Base-by-base conservation (phyloP, 176 grass and related monocot genomes). In the Puya raimondii region DNA sequence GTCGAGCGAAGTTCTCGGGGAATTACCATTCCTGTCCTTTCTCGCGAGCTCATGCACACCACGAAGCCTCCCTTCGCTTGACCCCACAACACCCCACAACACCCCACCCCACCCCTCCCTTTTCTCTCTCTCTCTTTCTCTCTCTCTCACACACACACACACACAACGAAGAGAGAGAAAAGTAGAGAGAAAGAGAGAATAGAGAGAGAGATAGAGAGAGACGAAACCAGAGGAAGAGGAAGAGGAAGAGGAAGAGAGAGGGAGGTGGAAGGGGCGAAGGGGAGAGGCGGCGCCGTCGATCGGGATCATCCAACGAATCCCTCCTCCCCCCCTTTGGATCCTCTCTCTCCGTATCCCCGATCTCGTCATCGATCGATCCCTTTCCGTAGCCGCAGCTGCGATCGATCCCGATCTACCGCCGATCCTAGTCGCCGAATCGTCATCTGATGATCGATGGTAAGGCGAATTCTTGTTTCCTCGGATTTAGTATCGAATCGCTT, bases 21-120 rank as follows among this genome's bases (percentile, higher is more conserved):
- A 80, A 70, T 84, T 84, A 80, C 78, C 85, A 74, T 80, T 80
- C 85, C 79, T 86, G 65, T 74, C 86, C 90, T 73, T 54, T 12
- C 66, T 54, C 10, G 47, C 61, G 52, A 12, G 52, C 54, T 47
- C 33, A 42, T 63, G 56, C 56, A 29, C 17, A 14, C 20, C 64
- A 65, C 64, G 64, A 65, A 65, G 11, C 12, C 64, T 27, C 20
- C 11, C 56, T 16, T 18, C 56, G 33, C 33, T 42, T 42, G 33
- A 7, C 33, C 29, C 33, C 4, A n/a, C n/a, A n/a, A n/a, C n/a
- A 42, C 33, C 33, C 33, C 33, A 26, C 25, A 26, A 26, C 25
- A 42, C 5, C 33, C 33, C 27, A 29, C 27, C 27, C 27, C 29
- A 33, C 29, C 29, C 29, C 29, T 5, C 29, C 29, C 0, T 42